Evolutionary conservation across 1,284 basidiomycete genomes (phyloP), one percentile per base, ranked within the genome.

Genomic region (Leccinum pseudoinsigne): DNA sequence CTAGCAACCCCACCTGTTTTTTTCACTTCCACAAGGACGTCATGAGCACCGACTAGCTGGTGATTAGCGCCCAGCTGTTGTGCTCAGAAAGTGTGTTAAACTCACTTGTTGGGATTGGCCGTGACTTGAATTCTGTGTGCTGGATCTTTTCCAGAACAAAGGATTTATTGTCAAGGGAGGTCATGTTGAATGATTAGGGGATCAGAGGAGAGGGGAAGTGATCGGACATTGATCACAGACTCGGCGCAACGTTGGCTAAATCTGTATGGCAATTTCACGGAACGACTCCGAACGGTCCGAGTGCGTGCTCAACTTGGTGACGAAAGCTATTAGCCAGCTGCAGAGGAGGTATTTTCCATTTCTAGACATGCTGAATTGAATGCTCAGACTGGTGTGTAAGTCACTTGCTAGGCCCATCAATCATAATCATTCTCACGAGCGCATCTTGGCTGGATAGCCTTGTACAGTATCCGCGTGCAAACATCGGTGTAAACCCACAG

Each of bases 11-110:
- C 47, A 89, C 92, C 93, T 23, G 94, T 95, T 79, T 97, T 95
- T 78, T 95, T 95, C 57, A 98, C 89, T 72, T 93, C 86, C 56
- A 98, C 87, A 36, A 98, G 86, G 54, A 96, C 94, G 71, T 97
- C 91, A 70, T 92, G 83, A 59, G 84, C 84, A 23, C 82, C 81
- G 66, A 93, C 90, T 90, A 70, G 34, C 14, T 55, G 59, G 21
- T 65, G 56, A 2, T 61, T 21, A 62, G 47, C 18, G 18, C 47
- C 63, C 31, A 34, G 10, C 31, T 61, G 51, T 61, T 40, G 36
- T 12, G 40, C 31, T 40, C 38, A 40, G 14, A 9, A 42, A 54
- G 40, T 55, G 60, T 26, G 66, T 45, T 64, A 36, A 62, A 67
- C 84, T 67, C 62, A 90, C 90, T 78, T 62, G 91, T 83, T 28